Evolutionary conservation across 1,139 yeast genomes (phyloP).

Genomic region (Blastobotrys malaysiensis): DNA sequence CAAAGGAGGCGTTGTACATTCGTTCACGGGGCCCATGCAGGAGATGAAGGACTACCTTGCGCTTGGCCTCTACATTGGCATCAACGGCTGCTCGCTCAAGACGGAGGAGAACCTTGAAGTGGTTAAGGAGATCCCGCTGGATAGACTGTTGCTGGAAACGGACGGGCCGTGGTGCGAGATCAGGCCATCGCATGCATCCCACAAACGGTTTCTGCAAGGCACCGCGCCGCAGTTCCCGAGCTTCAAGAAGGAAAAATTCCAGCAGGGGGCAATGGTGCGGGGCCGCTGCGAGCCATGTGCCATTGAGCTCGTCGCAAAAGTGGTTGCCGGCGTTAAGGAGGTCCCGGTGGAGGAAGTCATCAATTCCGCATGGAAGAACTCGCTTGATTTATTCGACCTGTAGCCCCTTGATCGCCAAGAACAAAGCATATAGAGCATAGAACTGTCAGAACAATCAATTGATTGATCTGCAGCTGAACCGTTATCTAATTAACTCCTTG

Average conservation of each 20-base stretch:
- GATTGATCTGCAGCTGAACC: too few species aligned
- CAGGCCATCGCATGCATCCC: slow-evolving; percentile 74
- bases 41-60: slow-evolving; percentile 51
- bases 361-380: slow-evolving; percentile 59
- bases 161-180: slow-evolving; percentile 99
- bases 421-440: neutral
- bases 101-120: slow-evolving; percentile 67
- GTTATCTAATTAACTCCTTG: too few species aligned
- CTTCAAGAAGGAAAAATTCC: slow-evolving; percentile 58
- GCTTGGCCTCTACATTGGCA: slow-evolving; percentile 66
- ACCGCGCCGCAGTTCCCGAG: slow-evolving; percentile 43
- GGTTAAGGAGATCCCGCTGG: slow-evolving; percentile 59
- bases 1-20: slow-evolving; percentile 75
- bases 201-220: slow-evolving; percentile 50
- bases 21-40: slow-evolving; percentile 78
- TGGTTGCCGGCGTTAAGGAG: slow-evolving; percentile 56
- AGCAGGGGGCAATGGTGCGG: slow-evolving; percentile 51
- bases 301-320: slow-evolving; percentile 75
- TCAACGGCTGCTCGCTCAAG: slow-evolving; percentile 90
- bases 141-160: slow-evolving; percentile 74
- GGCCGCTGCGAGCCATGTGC: slow-evolving; percentile 90
- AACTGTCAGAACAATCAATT: too few species aligned
- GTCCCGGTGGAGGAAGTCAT: slow-evolving; percentile 49
- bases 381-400: slow-evolving; percentile 49
- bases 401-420: neutral